Evolutionary conservation across 192 early-diverging fungal species (phyloP).

Genomic region (Coemansia sp.): DNA sequence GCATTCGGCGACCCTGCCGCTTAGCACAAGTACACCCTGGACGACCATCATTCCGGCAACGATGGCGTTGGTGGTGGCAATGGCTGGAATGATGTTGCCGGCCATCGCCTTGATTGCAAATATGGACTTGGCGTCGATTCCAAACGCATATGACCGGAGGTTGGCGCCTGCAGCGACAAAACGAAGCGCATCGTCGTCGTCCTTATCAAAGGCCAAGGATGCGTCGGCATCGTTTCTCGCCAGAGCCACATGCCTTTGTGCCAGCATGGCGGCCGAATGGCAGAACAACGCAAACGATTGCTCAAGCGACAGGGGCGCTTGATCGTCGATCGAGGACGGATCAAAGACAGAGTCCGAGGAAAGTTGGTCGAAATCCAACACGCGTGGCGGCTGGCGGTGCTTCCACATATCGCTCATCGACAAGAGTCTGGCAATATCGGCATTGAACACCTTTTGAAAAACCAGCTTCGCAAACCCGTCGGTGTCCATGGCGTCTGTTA

Average conservation of each 20-base stretch:
- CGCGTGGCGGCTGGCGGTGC: constrained; percentile 66
- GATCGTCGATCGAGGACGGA: constrained; percentile 61
- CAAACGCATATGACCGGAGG: constrained; percentile 81
- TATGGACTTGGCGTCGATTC: constrained; percentile 74
- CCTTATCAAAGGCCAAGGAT: constrained; percentile 90
- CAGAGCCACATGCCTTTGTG: constrained; percentile 5
- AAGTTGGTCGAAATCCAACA: constrained; percentile 63
- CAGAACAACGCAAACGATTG: constrained; percentile 75
- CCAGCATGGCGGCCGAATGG: constrained; percentile 50
- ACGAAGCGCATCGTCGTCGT: constrained; percentile 85
- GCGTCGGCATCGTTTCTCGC: neutral
- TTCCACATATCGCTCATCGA: constrained; percentile 92
- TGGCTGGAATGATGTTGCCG: constrained; percentile 97
- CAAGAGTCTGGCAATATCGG: constrained; percentile 79
- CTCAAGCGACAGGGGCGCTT: constrained; percentile 67
- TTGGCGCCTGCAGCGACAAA: constrained; percentile 96
- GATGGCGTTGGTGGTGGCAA: constrained; percentile 98
- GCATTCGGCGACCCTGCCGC: constrained; percentile 17
- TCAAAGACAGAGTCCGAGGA: constrained; percentile 11
- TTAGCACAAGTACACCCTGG: constrained; percentile 77
- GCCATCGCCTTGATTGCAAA: constrained; percentile 99
- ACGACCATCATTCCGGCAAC: constrained; percentile 93
- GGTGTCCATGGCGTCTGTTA: constrained; percentile 65
- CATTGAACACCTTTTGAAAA: constrained; percentile 80
- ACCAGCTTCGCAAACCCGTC: constrained; percentile 64